Base-by-base conservation (phyloP, 345 rosid species). In the Geranium brycei region DNA sequence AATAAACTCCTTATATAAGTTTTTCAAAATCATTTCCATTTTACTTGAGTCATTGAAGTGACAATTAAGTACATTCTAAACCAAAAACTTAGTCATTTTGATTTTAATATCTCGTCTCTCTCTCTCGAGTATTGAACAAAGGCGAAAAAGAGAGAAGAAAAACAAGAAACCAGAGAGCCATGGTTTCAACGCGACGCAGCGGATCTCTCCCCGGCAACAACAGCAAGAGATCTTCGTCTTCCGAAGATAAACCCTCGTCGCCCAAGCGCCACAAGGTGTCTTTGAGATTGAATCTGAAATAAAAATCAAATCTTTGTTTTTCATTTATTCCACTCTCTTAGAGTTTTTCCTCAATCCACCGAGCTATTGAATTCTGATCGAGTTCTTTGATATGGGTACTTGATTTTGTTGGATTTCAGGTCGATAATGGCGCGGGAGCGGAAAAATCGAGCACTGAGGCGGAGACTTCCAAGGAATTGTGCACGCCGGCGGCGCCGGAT, bases 101-200 rank as follows among this genome's bases (percentile, higher is more conserved):
- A 17, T 57, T 4, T 58, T 28, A 17, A 18, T 58, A 17, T 58
- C 60, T 62, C 64, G 4, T 56, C 51, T 59, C 58, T 55, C 60
- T 57, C 56, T 62, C 40, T n/a, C 66, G 78, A 17, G 61, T 58
- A 53, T 61, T 57, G 59, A 55, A 62, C 69, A 4, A 55, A 31
- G 17, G 3, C 1, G n/a, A 19, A 19, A 62, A 31, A n/a, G 35
- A 18, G 19, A 14, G 51, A 1, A 31, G 16, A 13, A 60, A 69
- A 60, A 7, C 15, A 63, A 56, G 60, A 75, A 62, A 71, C 66
- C 74, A 73, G 78, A 65, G 83, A 86, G 82, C 73, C 80, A 91
- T 91, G 98, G 98, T 84, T 73, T 85, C 92, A 58, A 81, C 96
- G 73, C 80, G 85, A 69, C 81, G 91, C 73, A 87, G 87, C 80